phyloP scores from a whole-genome alignment of 2,329 filamentous ascomycete genomes.

The Apiospora sp. region DNA sequence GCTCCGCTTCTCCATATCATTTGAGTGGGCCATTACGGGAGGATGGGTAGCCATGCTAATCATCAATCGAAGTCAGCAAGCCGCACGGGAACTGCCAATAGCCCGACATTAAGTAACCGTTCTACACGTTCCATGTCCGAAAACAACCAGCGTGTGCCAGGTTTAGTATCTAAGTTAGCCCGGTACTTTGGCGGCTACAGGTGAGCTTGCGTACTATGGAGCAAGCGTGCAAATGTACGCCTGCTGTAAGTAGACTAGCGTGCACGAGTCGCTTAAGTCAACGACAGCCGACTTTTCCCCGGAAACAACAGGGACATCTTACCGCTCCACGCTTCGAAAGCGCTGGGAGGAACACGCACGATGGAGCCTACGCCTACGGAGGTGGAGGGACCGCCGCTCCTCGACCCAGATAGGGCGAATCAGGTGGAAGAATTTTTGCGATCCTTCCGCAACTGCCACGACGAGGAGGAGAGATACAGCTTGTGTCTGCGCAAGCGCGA shows the following conservation, averaged over 20 bases:
- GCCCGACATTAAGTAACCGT: constrained; percentile 9
- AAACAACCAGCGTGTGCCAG: constrained; percentile 5
- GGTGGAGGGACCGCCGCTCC: neutral
- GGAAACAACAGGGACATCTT: neutral
- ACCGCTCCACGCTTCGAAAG: neutral
- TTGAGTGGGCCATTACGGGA: neutral
- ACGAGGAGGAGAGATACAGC: constrained; percentile 20
- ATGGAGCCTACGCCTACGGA: neutral
- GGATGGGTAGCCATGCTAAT: constrained; percentile 1
- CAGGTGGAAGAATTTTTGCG: constrained; percentile 11
- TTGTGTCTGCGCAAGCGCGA: constrained; percentile 21
- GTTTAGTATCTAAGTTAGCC: neutral
- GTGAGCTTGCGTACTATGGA: constrained; percentile 9
- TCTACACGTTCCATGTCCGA: constrained; percentile 5
- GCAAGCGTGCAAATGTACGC: constrained; percentile 19
- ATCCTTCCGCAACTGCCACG: constrained; percentile 2
- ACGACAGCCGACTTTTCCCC: neutral
- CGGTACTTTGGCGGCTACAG: constrained; percentile 1
- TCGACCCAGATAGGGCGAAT: constrained; percentile 1
- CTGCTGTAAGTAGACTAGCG: constrained; percentile 20
- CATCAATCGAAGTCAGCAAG: neutral
- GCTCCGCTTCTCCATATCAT: neutral
- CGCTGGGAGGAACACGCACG: neutral
- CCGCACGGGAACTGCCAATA: constrained; percentile 1
- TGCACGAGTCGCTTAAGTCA: neutral